Conservation (phyloP, 2,329 filamentous ascomycete genomes). For the Colletotrichum limetticola region DNA sequence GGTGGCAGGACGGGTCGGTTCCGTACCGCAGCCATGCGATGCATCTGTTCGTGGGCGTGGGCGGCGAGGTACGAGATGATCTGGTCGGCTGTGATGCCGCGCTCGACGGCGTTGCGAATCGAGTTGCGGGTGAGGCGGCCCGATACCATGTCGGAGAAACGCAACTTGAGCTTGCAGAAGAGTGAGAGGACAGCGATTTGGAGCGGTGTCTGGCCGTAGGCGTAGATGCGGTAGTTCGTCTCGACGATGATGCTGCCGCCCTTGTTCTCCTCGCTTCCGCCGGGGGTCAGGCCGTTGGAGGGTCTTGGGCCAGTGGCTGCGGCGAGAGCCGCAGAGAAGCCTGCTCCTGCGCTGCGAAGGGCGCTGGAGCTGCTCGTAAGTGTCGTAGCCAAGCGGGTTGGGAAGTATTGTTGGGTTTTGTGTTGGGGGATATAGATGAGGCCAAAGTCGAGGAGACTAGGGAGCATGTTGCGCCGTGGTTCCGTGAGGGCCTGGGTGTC, state of each 20-base stretch:
- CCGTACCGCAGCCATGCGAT: conserved; percentile 68
- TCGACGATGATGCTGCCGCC: conserved; percentile 91
- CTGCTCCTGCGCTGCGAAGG: conserved; percentile 75
- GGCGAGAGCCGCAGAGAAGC: conserved; percentile 74
- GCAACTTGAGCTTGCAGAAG: conserved; percentile 87
- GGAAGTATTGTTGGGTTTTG: conserved; percentile 77
- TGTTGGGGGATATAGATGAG: conserved; percentile 80
- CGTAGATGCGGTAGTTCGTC: conserved; percentile 97
- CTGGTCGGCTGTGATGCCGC: conserved; percentile 94
- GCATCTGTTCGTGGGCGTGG: conserved; percentile 95
- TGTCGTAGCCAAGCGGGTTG: conserved; percentile 92
- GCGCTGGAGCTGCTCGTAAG: conserved; percentile 80
- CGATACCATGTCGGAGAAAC: conserved; percentile 93
- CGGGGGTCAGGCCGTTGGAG: conserved; percentile 46
- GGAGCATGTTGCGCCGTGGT: conserved; percentile 88
- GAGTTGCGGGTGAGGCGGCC: conserved; percentile 91
- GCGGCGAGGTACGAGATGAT: conserved; percentile 93
- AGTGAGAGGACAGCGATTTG: conserved; percentile 94
- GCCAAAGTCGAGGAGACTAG: conserved; percentile 90
- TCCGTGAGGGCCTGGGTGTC: conserved; percentile 85
- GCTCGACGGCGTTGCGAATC: conserved; percentile 85
- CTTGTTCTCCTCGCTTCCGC: conserved; percentile 58
- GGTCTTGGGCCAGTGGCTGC: conserved; percentile 48
- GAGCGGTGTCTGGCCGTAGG: conserved; percentile 92
- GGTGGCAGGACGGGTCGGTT: conserved; percentile 84